Evolutionary conservation across 345 rosid genomes (phyloP), one percentile per base, ranked within the genome.

Genomic region (Lumnitzera littorea): DNA sequence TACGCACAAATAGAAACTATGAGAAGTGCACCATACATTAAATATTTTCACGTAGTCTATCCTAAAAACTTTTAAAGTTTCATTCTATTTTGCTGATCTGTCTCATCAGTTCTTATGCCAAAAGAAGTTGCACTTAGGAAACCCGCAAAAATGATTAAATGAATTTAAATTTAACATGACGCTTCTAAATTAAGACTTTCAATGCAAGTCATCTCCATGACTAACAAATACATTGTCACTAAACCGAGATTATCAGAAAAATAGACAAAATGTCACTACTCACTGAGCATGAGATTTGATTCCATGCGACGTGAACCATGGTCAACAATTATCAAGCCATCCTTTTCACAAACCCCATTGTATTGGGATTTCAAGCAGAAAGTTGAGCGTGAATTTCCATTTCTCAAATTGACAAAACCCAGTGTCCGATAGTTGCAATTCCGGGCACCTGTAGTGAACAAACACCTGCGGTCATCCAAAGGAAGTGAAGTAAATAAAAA

Each of bases 261-360:
- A 55, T n/a, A 2, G 29, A 60, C 43, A 16, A 53, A 29, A 49
- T 58, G 8, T 8, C 13, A 12, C 55, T 55, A 62, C 82, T 78
- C 63, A 89, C 98, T 69, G 46, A 89, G 86, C 97, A 92, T 85
- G 59, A 82, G 83, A 74, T 92, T 92, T 12, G 97, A 89, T 71
- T 89, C 95, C 27, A 49, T 74, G 50, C 95, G 96, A 56, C 96
- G 95, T 1, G 97, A 92, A 16, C 97, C 99, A 53, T 92, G 97
- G 73, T 92, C 98, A 11, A 92, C 96, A 23, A 92, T 87, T 70
- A 92, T 78, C 51, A 92, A 66, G 46, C 88, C 97, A 64, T 92
- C 96, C 51, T 59, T 67, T 50, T 73, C 80, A 53, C 96, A 70
- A 10, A 84, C 54, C 46, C 78, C 80, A 13, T 72, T 63, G 57